These are phyloP conservation scores for Chrysanthemum seticuspe DNA, from an alignment of 129 eudicot genomes.

Conservation along the genomic window DNA sequence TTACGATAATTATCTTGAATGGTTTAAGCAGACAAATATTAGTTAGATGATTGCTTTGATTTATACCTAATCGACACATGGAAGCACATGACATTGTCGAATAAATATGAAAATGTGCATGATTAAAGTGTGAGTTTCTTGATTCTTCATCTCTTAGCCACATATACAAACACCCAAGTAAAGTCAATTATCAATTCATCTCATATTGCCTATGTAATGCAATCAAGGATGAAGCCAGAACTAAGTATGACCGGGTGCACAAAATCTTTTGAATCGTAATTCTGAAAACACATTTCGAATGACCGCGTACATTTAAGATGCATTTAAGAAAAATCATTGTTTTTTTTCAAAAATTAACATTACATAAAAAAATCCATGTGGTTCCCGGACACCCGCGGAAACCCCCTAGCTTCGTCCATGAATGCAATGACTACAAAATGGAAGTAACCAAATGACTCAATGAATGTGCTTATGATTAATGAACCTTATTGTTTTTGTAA, in stretches of 20 bases:
- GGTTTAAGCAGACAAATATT: constrained; percentile 8
- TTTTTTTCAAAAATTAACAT: too few species aligned
- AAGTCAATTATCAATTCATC: constrained; percentile 6
- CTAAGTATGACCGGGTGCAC: too few species aligned
- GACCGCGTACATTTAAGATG: too few species aligned
- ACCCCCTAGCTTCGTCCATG: too few species aligned
- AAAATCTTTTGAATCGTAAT: too few species aligned
- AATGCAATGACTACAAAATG: neutral
- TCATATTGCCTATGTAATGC: neutral
- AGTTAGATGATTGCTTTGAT: constrained; percentile 21
- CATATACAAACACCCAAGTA: constrained; percentile 15
- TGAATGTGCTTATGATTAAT: neutral
- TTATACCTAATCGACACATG: constrained; percentile 27
- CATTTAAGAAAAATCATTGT: too few species aligned
- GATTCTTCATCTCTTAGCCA: neutral
- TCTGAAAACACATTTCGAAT: too few species aligned
- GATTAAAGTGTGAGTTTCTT: neutral
- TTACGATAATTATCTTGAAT: constrained; percentile 5
- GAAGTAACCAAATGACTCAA: constrained; percentile 13
- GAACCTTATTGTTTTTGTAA: neutral
- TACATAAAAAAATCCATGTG: too few species aligned
- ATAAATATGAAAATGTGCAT: constrained; percentile 7
- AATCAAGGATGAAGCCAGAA: neutral
- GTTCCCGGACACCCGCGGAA: too few species aligned
- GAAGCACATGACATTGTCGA: constrained; percentile 21